phyloP scores from a whole-genome alignment of 139 green algal genomes.

The Chlamydomonas incerta region DNA sequence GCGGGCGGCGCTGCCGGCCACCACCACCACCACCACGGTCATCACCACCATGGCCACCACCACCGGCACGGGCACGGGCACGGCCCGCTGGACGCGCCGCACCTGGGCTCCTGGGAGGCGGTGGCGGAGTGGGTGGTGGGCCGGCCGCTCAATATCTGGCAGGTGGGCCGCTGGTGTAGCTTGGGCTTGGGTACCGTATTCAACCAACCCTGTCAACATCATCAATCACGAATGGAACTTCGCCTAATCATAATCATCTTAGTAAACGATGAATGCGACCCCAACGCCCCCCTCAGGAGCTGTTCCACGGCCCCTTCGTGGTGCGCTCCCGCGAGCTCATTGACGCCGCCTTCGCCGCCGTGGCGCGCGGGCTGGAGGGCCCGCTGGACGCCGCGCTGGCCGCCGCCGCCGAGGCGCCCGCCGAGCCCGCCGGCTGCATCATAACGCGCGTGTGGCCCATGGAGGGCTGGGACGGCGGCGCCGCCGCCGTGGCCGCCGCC shows the following conservation, averaged over 20 bases:
- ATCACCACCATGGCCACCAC: background rate
- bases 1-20: background rate
- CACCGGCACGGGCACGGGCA: background rate
- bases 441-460: conserved; percentile 31
- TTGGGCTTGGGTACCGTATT: no score
- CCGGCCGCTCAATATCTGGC: conserved; percentile 73
- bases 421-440: conserved; percentile 47
- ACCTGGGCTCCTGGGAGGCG: conserved; percentile 62
- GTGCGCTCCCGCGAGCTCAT: conserved; percentile 71
- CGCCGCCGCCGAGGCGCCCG: background rate
- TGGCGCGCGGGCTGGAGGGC: conserved; percentile 41
- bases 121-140: conserved; percentile 84
- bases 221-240: no score
- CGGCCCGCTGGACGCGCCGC: background rate
- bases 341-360: conserved; percentile 55
- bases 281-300: background rate
- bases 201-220: no score
- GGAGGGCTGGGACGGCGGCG: conserved; percentile 19
- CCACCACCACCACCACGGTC: background rate
- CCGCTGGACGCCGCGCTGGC: conserved; percentile 64
- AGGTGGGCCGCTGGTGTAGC: background rate
- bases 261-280: no score
- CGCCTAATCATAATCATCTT: no score
- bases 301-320: conserved; percentile 81
- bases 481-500: background rate